Percentiles rank a stretch among this genome's conserved stretches.
Evolutionary conservation across 2,329 filamentous ascomycete species (phyloP).

Genomic region (Delphinella strobiligena): DNA sequence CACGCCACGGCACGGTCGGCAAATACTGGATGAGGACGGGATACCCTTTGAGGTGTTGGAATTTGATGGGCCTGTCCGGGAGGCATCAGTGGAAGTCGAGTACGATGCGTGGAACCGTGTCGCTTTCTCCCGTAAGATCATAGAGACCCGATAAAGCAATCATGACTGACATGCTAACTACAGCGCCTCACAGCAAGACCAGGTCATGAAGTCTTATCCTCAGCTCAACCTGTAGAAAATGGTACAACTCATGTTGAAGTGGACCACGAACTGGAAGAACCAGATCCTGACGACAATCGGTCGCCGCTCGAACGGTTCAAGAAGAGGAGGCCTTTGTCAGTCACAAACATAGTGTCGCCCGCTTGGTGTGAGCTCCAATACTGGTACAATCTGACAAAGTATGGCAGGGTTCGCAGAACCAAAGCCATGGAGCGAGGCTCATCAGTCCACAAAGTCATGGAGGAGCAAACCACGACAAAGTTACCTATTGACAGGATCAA

Average conservation of each 20-base stretch:
- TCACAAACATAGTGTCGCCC: conserved; percentile 77
- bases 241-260: not conserved
- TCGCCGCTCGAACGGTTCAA: conserved; percentile 70
- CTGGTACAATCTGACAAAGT: conserved; percentile 68
- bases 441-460: conserved; percentile 67
- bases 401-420: conserved; percentile 65
- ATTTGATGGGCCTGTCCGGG: conserved; percentile 10
- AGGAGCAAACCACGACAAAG: conserved; percentile 71
- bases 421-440: conserved; percentile 74
- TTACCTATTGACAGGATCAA: conserved; percentile 56
- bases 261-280: conserved; percentile 10
- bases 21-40: conserved; percentile 10
- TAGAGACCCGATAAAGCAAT: not conserved
- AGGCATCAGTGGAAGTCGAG: conserved; percentile 28
- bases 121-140: conserved; percentile 19
- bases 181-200: conserved; percentile 23
- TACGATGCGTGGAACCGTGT: conserved; percentile 27
- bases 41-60: conserved; percentile 9
- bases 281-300: conserved; percentile 28
- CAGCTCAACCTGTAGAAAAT: conserved; percentile 3
- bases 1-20: too few species aligned
- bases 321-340: conserved; percentile 66
- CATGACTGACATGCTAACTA: conserved; percentile 25
- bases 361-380: conserved; percentile 96
- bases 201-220: conserved; percentile 14